phyloP scores from a whole-genome alignment of 768 basidiomycete genomes.

The Coprinellus micaceus region DNA sequence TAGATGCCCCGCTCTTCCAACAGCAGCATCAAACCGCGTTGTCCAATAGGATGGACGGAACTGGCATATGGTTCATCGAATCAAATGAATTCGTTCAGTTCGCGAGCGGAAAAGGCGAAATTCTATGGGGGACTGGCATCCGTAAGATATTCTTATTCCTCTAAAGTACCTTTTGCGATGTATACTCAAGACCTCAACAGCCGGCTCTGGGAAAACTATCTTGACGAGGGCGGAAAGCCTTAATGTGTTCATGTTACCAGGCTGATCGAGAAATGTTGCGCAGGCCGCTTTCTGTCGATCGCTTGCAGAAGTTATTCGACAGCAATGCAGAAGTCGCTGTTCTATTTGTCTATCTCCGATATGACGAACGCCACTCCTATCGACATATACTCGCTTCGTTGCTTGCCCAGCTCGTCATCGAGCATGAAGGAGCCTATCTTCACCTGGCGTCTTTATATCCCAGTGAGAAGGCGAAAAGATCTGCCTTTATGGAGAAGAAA shows the following conservation, averaged over 20 bases:
- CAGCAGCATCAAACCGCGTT: too few species aligned
- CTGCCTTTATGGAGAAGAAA: background rate
- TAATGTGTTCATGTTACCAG: background rate
- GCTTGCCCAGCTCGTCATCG: background rate
- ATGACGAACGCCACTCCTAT: background rate
- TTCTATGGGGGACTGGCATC: constrained; percentile 1
- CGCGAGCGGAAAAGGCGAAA: background rate
- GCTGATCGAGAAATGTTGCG: too few species aligned
- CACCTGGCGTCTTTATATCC: background rate
- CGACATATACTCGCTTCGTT: background rate
- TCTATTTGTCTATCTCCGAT: background rate
- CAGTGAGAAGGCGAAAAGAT: background rate
- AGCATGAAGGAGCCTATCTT: background rate
- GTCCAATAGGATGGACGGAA: background rate
- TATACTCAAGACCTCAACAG: background rate
- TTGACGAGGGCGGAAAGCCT: background rate
- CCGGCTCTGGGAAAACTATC: constrained; percentile 1
- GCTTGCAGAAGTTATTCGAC: background rate
- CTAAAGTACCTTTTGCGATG: background rate
- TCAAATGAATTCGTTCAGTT: background rate
- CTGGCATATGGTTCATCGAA: constrained; percentile 1
- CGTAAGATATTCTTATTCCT: background rate
- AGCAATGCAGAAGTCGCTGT: background rate
- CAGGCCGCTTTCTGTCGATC: background rate
- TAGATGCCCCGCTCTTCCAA: too few species aligned